Conservation (phyloP, 768 basidiomycete genomes). For the Leucocoprinus sp. region DNA sequence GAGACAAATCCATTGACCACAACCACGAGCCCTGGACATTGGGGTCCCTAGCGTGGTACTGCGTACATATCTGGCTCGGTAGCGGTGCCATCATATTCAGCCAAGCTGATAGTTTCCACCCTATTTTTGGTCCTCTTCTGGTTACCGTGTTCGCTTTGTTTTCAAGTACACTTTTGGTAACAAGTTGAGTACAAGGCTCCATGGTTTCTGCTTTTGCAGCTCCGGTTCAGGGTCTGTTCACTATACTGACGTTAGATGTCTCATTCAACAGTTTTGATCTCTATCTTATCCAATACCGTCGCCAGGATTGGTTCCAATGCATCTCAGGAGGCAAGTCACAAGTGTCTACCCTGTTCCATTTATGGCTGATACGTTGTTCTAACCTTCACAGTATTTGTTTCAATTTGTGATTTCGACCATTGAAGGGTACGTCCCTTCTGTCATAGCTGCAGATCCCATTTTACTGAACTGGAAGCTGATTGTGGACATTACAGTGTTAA, state of each 20-base stretch:
- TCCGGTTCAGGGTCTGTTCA: neutral
- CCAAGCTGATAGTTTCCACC: constrained; percentile 53
- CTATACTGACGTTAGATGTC: neutral
- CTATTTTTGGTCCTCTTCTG: constrained; percentile 66
- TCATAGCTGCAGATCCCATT: neutral
- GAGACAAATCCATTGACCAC: constrained; percentile 17
- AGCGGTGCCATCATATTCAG: constrained; percentile 57
- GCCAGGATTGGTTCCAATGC: constrained; percentile 66
- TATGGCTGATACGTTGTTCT: constrained; percentile 14
- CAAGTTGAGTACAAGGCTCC: constrained; percentile 39
- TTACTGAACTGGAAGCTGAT: neutral
- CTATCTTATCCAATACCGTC: constrained; percentile 86
- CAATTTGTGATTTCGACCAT: constrained; percentile 83
- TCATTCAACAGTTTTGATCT: constrained; percentile 58
- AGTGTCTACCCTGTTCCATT: neutral
- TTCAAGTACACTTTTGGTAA: constrained; percentile 70
- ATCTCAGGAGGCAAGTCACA: constrained; percentile 33
- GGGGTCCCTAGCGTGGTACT: constrained; percentile 67
- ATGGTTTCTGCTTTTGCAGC: neutral
- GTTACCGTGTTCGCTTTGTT: constrained; percentile 78
- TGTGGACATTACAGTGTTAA: constrained; percentile 52
- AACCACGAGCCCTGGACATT: constrained; percentile 25
- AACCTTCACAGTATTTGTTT: constrained; percentile 67
- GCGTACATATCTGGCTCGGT: constrained; percentile 86
- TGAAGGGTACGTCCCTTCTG: constrained; percentile 52